A percentile compares a stretch with the other conserved stretches of the same genome.
Conservation (phyloP, 345 rosid species). For the Aurinia saxatilis region DNA sequence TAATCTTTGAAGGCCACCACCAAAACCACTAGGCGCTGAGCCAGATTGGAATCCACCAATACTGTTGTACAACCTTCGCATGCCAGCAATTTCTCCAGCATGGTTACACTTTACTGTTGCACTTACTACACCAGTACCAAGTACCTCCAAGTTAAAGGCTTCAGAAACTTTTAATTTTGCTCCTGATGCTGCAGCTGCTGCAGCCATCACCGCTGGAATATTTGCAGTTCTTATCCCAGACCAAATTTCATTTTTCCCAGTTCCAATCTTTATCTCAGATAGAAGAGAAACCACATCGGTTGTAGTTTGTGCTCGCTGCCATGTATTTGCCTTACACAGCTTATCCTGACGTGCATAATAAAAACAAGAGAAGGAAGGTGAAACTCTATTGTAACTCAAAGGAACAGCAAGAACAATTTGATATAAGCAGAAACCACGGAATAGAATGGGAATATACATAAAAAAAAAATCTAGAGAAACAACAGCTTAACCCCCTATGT, state of each 20-base stretch:
- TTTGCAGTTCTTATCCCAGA: constrained; percentile 80
- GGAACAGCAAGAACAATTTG: not conserved
- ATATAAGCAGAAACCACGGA: not conserved
- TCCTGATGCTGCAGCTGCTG: constrained; percentile 99
- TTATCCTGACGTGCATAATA: constrained; percentile 56
- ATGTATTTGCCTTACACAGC: constrained; percentile 93
- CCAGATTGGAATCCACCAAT: constrained; percentile 90
- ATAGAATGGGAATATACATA: not conserved
- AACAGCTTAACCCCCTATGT: constrained; percentile 7
- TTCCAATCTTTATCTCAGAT: constrained; percentile 91
- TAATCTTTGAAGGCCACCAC: constrained; percentile 74
- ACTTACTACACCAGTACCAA: constrained; percentile 87
- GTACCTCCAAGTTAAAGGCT: constrained; percentile 92
- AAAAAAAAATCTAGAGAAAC: constrained; percentile 2
- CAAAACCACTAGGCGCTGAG: constrained; percentile 45
- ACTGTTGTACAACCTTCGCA: constrained; percentile 92
- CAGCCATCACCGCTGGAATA: constrained; percentile 96
- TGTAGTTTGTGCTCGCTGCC: constrained; percentile 89
- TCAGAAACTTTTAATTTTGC: constrained; percentile 81
- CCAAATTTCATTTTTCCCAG: constrained; percentile 90
- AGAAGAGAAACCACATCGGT: constrained; percentile 90
- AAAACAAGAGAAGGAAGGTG: constrained; percentile 3
- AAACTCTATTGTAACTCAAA: constrained; percentile 11
- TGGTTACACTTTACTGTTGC: constrained; percentile 95
- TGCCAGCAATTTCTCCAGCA: constrained; percentile 99